Conservation (phyloP, 129 eudicot species). For the Tanacetum coccineum region DNA sequence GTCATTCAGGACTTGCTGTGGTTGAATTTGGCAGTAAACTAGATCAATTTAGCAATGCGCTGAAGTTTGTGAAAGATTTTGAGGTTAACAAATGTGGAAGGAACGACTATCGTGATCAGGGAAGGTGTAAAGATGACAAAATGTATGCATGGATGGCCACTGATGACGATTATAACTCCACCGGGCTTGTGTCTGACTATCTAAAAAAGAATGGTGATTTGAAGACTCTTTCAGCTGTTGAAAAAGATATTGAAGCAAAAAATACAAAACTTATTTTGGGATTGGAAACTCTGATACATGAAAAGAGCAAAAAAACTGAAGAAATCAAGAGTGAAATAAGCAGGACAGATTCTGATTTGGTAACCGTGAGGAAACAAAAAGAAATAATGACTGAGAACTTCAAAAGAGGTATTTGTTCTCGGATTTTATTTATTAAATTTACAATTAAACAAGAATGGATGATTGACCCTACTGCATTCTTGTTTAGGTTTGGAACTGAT, state of each 20-base stretch:
- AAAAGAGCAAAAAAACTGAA: constrained; percentile 44
- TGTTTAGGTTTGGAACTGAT: constrained; percentile 37
- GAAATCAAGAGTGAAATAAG: constrained; percentile 46
- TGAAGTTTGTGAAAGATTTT: constrained; percentile 51
- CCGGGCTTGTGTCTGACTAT: constrained; percentile 46
- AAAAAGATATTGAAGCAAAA: constrained; percentile 43
- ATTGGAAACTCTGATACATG: constrained; percentile 32
- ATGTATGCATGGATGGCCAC: constrained; percentile 72
- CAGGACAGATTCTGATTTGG: constrained; percentile 35
- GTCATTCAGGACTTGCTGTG: constrained; percentile 64
- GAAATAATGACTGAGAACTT: constrained; percentile 38
- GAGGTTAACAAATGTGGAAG: constrained; percentile 50
- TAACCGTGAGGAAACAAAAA: constrained; percentile 37
- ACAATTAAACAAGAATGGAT: neutral
- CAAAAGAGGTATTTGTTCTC: constrained; percentile 40
- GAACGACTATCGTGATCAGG: constrained; percentile 34
- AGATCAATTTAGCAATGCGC: constrained; percentile 43
- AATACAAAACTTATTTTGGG: constrained; percentile 30
- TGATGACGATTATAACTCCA: constrained; percentile 39
- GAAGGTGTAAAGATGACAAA: constrained; percentile 44
- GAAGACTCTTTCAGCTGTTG: constrained; percentile 51
- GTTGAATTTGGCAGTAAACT: constrained; percentile 55
- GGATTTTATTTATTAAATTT: neutral
- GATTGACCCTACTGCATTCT: neutral
- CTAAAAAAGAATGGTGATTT: constrained; percentile 54